These are phyloP conservation scores for Sarocladium strictum DNA, from an alignment of 2,329 filamentous ascomycete genomes.

Conservation along the genomic window DNA sequence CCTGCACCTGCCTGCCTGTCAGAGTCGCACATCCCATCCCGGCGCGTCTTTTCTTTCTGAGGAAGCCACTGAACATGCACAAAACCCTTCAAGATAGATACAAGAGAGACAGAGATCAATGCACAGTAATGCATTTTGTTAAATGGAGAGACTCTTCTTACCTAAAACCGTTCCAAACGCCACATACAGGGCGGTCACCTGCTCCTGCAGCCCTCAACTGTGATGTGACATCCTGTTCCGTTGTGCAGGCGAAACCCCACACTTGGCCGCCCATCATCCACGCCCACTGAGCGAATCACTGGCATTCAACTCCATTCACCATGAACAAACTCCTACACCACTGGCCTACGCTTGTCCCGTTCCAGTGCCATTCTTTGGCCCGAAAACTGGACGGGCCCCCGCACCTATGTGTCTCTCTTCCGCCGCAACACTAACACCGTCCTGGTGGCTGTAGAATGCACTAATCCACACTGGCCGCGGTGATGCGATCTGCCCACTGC, in stretches of 20 bases:
- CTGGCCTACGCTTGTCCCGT: background rate
- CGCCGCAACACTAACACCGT: too few species aligned
- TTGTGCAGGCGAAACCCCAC: slow-evolving; percentile 4
- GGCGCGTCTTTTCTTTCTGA: too few species aligned
- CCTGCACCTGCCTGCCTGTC: too few species aligned
- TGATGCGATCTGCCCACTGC: background rate
- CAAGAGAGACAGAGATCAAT: background rate
- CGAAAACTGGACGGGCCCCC: background rate
- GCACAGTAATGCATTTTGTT: too few species aligned
- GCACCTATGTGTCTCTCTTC: background rate
- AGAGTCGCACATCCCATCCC: too few species aligned
- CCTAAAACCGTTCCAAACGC: background rate
- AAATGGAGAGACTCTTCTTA: background rate
- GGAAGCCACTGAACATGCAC: too few species aligned
- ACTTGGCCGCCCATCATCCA: slow-evolving; percentile 4
- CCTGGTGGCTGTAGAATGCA: too few species aligned
- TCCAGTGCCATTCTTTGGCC: background rate
- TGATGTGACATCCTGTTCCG: slow-evolving; percentile 3
- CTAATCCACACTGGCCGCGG: too few species aligned
- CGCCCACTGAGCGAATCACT: background rate
- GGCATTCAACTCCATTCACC: background rate
- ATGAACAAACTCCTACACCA: background rate
- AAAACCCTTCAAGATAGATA: too few species aligned
- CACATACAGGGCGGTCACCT: slow-evolving; percentile 3
- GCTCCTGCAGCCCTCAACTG: background rate